Conservation (phyloP, 768 basidiomycete species). For the Solioccasus polychromus region DNA sequence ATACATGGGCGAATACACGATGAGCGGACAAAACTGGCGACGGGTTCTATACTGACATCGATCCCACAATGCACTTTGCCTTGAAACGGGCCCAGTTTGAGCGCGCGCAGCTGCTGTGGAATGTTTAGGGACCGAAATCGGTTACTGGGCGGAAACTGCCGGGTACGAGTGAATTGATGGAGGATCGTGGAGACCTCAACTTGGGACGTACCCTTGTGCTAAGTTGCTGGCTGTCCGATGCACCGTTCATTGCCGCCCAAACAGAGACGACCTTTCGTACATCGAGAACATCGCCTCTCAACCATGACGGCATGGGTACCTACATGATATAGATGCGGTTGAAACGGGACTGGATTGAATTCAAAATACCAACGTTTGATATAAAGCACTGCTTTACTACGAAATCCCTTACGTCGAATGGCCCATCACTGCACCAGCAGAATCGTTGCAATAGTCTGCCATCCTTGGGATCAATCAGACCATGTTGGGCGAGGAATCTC, state of each 20-base stretch:
- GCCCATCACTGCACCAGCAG: conserved; percentile 84
- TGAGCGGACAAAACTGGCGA: background rate
- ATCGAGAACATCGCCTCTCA: conserved; percentile 72
- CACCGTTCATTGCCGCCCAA: conserved; percentile 31
- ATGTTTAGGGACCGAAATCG: conserved; percentile 54
- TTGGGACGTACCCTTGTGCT: conserved; percentile 16
- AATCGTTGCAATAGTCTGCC: conserved; percentile 59
- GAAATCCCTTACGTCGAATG: conserved; percentile 81
- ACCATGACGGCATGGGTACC: conserved; percentile 70
- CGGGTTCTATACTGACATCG: conserved; percentile 61
- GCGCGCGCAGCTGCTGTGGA: conserved; percentile 66
- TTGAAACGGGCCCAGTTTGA: conserved; percentile 71
- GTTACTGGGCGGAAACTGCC: conserved; percentile 16
- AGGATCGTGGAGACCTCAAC: background rate
- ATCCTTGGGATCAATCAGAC: conserved; percentile 59
- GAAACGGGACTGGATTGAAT: conserved; percentile 7
- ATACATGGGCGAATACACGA: conserved; percentile 5
- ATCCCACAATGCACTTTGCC: conserved; percentile 88
- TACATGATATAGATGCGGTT: conserved; percentile 24
- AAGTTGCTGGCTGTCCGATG: conserved; percentile 6
- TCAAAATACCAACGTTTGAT: conserved; percentile 53
- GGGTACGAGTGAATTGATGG: background rate
- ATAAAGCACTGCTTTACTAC: conserved; percentile 89
- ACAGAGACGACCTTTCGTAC: conserved; percentile 58
- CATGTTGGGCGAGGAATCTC: conserved; percentile 66